These are phyloP conservation scores for Penicillium parvum DNA, from an alignment of 495 filamentous ascomycete genomes.

Conservation along the genomic window DNA sequence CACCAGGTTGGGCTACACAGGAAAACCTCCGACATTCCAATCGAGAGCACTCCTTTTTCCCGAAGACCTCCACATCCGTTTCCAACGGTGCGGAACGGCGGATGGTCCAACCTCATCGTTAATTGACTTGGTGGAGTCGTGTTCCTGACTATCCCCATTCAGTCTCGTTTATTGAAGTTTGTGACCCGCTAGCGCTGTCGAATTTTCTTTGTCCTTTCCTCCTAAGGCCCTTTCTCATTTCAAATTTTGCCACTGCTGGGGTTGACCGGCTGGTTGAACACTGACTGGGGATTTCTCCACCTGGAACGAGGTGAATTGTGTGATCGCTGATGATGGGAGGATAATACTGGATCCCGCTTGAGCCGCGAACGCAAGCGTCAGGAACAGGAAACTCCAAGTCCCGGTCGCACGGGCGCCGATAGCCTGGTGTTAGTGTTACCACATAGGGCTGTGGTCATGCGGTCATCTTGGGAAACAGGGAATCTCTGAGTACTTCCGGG, in stretches of 20 bases:
- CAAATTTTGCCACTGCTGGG: slow-evolving; percentile 10
- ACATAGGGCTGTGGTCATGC: slow-evolving; percentile 19
- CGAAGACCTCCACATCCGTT: slow-evolving; percentile 11
- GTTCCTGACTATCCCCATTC: slow-evolving; percentile 7
- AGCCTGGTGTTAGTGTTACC: slow-evolving; percentile 10
- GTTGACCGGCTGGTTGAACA: no score
- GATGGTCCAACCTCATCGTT: slow-evolving; percentile 7
- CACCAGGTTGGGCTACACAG: no score
- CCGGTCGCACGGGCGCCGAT: slow-evolving; percentile 14
- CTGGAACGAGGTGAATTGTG: no score
- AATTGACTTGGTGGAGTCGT: slow-evolving; percentile 19
- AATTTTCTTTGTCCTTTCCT: slow-evolving; percentile 13
- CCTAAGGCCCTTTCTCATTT: slow-evolving; percentile 1
- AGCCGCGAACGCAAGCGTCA: no score
- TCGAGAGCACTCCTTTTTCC: slow-evolving; percentile 6
- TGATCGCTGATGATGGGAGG: no score
- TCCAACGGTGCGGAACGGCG: slow-evolving; percentile 29
- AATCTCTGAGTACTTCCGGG: background rate
- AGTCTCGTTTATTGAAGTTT: slow-evolving; percentile 27
- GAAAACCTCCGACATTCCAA: slow-evolving; percentile 1
- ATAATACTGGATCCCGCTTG: no score
- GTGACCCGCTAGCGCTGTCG: slow-evolving; percentile 14
- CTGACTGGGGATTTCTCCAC: no score
- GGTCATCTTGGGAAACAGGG: background rate
- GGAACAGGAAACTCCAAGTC: no score